Evolutionary conservation across 768 basidiomycete species (phyloP), one percentile per base, ranked within the genome.

Genomic region (Lentinus brumalis): DNA sequence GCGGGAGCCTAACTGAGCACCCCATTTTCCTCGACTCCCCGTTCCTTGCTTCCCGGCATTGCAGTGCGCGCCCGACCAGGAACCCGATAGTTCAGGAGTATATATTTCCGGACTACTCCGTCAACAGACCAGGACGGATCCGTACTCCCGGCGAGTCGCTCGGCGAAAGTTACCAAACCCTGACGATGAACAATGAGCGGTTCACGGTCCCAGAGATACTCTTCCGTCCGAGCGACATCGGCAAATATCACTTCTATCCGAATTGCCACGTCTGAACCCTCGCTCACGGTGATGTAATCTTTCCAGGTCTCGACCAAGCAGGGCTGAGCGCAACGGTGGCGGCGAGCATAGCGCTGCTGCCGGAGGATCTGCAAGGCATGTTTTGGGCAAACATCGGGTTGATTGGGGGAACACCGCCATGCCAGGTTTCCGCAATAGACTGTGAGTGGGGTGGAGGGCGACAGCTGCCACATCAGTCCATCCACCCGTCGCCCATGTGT

Each of bases 361-460:
- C 93, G 0, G 77, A 81, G 53, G 93, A 96, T 67, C 67, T 96
- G 29, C 92, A 88, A 66, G 95, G 93, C 38, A 86, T 98, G 89
- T 97, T 94, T 74, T 98, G 94, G 94, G 86, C 86, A 38, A 93
- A 98, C 73, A 94, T 98, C 62, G 91, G 91, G 12, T 75, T 96
- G 64, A 85, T 94, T 68, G 96, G 96, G 51, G 96, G 14, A 89
- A 84, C 73, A 85, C 86, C 15, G 84, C 83, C 66, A 86, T 95
- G 65, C 79, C 85, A 45, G 91, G 89, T 6, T 89, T 98, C 67
- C 81, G 82, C 21, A 75, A 81, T 53, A 77, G 96, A 76, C 74
- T 98, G 95, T 96, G 38, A 31, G 61, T 45, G 55, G 41, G 31
- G 35, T 57, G 45, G 29, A 26, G 46, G 45, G 50, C 26, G 26